Evolutionary conservation across 805 yeast genomes (phyloP).

Genomic region (Lipomyces yamanashiensis): DNA sequence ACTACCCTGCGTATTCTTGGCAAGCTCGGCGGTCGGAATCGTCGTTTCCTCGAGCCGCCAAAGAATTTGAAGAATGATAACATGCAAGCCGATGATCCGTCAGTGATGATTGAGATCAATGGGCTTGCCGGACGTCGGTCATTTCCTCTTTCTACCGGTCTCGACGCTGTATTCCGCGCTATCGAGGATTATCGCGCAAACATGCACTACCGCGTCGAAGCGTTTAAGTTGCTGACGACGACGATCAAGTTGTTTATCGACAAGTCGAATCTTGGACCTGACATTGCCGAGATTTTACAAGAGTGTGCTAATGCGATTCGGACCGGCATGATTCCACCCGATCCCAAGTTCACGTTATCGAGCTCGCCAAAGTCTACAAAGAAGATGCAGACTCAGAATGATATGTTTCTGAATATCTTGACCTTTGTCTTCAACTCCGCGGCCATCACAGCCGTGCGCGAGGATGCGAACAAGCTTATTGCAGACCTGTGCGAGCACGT

Average conservation of each 20-base stretch:
- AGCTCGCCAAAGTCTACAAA: slow-evolving; percentile 30
- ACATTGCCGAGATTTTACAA: slow-evolving; percentile 20
- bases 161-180: slow-evolving; percentile 74
- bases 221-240: slow-evolving; percentile 71
- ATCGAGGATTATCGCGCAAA: slow-evolving; percentile 65
- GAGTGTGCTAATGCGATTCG: slow-evolving; percentile 31
- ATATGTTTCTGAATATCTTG: slow-evolving; percentile 63
- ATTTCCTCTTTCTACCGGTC: slow-evolving; percentile 80
- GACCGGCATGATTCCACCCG: slow-evolving; percentile 34
- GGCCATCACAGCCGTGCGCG: slow-evolving; percentile 71
- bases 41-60: slow-evolving; percentile 80
- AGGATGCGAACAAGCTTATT: slow-evolving; percentile 67
- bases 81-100: slow-evolving; percentile 63
- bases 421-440: slow-evolving; percentile 62
- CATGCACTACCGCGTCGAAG: slow-evolving; percentile 71
- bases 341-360: slow-evolving; percentile 28
- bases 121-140: slow-evolving; percentile 68
- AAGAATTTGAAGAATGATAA: slow-evolving; percentile 60
- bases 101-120: slow-evolving; percentile 70
- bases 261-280: slow-evolving; percentile 39
- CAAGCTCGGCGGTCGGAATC: slow-evolving; percentile 93
- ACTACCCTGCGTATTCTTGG: slow-evolving; percentile 92
- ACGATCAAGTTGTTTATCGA: slow-evolving; percentile 72
- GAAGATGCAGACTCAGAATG: slow-evolving; percentile 54
- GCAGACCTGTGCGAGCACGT: slow-evolving; percentile 77